Evolutionary conservation across 2,329 filamentous ascomycete genomes (phyloP), one percentile per base, ranked within the genome.

Genomic region (Diaporthe capsici): DNA sequence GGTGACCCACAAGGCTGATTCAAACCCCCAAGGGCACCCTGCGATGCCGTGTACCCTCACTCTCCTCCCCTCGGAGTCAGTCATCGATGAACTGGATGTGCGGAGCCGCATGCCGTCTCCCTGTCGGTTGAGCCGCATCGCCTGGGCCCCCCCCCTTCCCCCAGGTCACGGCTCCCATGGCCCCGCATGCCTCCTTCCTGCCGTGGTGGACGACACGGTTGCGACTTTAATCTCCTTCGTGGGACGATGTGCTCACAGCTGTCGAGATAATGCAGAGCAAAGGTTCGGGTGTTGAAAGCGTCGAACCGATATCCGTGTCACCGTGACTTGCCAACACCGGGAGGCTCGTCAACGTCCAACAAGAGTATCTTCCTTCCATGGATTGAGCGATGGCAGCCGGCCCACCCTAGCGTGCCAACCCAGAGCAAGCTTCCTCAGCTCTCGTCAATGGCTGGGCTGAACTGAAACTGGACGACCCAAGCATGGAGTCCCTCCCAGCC

Each of bases 1-100:
- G 37, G 34, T 42, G 44, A 31, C 47, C 55, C 58, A 65, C 55
- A 73, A 65, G 71, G 71, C 71, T 73, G 71, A 73, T 44, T 73
- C 31, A 63, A 42, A n/a, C 28, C 22, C 71, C 13, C 44, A 25
- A 42, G 57, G 44, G n/a, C 42, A 37, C n/a, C 44, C 34, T 72
- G 71, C 57, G 13, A 61, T 53, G 44, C 37, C 49, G 17, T 53
- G 42, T 25, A 25, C 58, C 25, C 25, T 37, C 34, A 28, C n/a
- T 9, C 47, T 39, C 13, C 37, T 20, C n/a, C 20, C 31, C 31
- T 70, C 65, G 49, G 65, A 70, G 65, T 70, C 49, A 70, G 65
- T 70, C 49, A 70, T 55, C 65, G n/a, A 55, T 22, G n/a, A 42
- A 34, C 37, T 6, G 31, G 20, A 10, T 31, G 31, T 47, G 31